phyloP scores from a whole-genome alignment of 2,329 filamentous ascomycete species.

The Fonsecaea pedrosoi region DNA sequence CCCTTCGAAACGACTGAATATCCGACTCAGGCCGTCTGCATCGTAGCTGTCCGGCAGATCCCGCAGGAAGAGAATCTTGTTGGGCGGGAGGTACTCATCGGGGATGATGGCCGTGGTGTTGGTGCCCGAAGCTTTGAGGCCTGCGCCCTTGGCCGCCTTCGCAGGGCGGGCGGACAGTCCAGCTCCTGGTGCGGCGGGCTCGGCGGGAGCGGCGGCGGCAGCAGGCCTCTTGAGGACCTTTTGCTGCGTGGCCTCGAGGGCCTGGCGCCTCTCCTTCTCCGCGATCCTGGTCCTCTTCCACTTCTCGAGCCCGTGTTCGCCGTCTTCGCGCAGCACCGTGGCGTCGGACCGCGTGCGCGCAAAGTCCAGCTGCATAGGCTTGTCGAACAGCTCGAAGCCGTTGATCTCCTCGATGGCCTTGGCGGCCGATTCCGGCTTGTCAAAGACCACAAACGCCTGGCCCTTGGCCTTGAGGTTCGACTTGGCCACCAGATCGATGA shows the following conservation, averaged over 20 bases:
- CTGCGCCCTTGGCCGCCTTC: conserved; percentile 73
- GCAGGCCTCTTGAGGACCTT: conserved; percentile 69
- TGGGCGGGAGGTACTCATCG: conserved; percentile 97
- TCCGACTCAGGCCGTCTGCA: conserved; percentile 75
- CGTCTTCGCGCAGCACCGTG: conserved; percentile 76
- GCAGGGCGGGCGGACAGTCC: conserved; percentile 46
- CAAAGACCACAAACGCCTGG: conserved; percentile 94
- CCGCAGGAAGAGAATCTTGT: conserved; percentile 95
- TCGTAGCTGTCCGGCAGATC: conserved; percentile 88
- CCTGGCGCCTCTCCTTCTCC: conserved; percentile 87
- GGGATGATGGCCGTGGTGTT: conserved; percentile 76
- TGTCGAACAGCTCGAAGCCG: conserved; percentile 90
- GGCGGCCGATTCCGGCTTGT: conserved; percentile 76
- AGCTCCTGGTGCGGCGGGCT: conserved; percentile 45
- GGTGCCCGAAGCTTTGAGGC: conserved; percentile 77
- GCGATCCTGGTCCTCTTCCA: conserved; percentile 85
- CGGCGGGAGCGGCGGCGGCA: conserved; percentile 48
- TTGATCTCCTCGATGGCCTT: conserved; percentile 87
- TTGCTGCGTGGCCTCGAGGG: conserved; percentile 78
- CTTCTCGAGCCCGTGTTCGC: conserved; percentile 78
- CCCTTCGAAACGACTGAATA: conserved; percentile 90
- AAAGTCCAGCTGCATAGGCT: conserved; percentile 83
- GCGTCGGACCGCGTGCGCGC: conserved; percentile 87
- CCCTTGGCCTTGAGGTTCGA: conserved; percentile 90
- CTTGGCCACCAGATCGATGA: conserved; percentile 86